Percentiles rank a stretch among this genome's conserved stretches.
Evolutionary conservation across 371 early-diverging fungal species (phyloP).

Genomic region (Blakeslea trispora): DNA sequence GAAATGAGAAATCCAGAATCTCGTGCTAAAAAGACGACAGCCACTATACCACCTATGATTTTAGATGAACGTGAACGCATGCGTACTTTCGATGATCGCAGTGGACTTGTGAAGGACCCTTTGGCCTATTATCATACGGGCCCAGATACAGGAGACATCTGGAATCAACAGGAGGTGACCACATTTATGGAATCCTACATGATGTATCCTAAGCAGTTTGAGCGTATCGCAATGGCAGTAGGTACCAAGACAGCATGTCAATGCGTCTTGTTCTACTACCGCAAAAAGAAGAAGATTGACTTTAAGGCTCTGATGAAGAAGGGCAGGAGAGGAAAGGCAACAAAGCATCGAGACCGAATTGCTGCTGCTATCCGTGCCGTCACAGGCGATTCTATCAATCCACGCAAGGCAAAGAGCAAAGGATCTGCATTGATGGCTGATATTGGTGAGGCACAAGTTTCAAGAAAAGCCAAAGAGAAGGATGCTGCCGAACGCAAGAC

Average conservation of each 20-base stretch:
- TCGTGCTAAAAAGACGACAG: slow-evolving; percentile 76
- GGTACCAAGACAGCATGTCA: slow-evolving; percentile 79
- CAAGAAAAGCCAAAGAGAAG: slow-evolving; percentile 52
- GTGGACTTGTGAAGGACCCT: slow-evolving; percentile 65
- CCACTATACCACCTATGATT: slow-evolving; percentile 78
- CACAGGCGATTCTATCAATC: slow-evolving; percentile 29
- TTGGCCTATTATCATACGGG: slow-evolving; percentile 62
- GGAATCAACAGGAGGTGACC: slow-evolving; percentile 83
- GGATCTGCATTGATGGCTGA: slow-evolving; percentile 66
- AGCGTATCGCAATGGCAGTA: slow-evolving; percentile 78
- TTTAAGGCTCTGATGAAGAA: slow-evolving; percentile 75
- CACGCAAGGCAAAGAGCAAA: slow-evolving; percentile 55
- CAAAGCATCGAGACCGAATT: slow-evolving; percentile 42
- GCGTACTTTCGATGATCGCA: slow-evolving; percentile 63
- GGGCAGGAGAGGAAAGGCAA: slow-evolving; percentile 53
- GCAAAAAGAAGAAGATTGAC: slow-evolving; percentile 82
- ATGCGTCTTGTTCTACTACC: slow-evolving; percentile 91
- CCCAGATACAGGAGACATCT: slow-evolving; percentile 60
- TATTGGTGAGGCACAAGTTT: slow-evolving; percentile 62
- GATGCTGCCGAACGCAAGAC: slow-evolving; percentile 44
- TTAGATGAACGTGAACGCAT: slow-evolving; percentile 63
- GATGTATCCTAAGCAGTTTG: slow-evolving; percentile 89
- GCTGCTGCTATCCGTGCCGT: slow-evolving; percentile 49
- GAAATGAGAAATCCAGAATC: slow-evolving; percentile 80
- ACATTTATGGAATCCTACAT: slow-evolving; percentile 78